phyloP scores from a whole-genome alignment of 305 asterid species.

The Plantago coronopus region DNA sequence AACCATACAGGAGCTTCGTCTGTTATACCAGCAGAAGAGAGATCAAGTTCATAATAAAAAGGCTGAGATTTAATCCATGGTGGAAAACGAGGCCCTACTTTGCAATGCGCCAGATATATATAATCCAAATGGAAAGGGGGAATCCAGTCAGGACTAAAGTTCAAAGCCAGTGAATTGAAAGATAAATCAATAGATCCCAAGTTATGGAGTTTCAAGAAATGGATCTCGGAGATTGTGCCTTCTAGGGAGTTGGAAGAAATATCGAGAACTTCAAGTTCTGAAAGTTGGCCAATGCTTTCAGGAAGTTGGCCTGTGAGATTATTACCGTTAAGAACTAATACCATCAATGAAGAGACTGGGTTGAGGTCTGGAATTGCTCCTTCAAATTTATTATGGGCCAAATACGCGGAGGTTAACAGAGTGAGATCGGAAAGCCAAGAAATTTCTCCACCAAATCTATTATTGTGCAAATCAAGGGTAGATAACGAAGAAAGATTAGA shows the following conservation, averaged over 20 bases:
- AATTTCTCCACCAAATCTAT: too few relatives aligned
- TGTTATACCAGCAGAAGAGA: conserved; percentile 25
- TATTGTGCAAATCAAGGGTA: too few relatives aligned
- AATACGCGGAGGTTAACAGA: too few relatives aligned
- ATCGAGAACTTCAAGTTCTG: conserved; percentile 6
- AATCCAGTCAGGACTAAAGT: conserved; percentile 18
- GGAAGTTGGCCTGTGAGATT: not conserved
- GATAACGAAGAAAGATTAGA: too few relatives aligned
- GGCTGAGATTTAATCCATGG: too few relatives aligned
- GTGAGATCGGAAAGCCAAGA: too few relatives aligned
- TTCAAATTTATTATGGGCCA: too few relatives aligned
- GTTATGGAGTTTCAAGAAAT: conserved; percentile 16
- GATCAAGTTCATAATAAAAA: conserved; percentile 25
- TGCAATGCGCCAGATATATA: conserved; percentile 19
- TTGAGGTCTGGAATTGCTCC: too few relatives aligned
- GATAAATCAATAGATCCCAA: conserved; percentile 21
- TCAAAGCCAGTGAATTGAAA: conserved; percentile 18
- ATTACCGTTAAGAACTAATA: too few relatives aligned
- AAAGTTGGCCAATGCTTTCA: not conserved
- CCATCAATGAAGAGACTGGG: too few relatives aligned
- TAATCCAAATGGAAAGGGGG: conserved; percentile 25
- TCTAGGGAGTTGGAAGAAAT: not conserved
- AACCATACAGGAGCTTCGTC: conserved; percentile 30
- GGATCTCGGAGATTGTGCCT: conserved; percentile 19
- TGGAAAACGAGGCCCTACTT: conserved; percentile 9